phyloP scores from a whole-genome alignment of 805 yeast species.

The Saccharomyces paradoxus region DNA sequence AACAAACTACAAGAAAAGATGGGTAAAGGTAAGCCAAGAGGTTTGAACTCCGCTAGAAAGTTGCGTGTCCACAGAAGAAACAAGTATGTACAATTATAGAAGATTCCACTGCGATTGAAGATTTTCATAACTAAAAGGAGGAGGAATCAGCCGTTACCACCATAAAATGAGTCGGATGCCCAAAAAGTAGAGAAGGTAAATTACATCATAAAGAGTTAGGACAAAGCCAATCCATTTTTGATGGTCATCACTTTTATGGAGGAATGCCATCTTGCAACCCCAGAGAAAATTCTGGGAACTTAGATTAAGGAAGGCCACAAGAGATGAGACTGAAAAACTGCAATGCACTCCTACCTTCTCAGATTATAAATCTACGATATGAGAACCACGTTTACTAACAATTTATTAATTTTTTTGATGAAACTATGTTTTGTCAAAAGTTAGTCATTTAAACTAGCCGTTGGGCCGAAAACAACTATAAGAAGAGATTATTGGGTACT shows the following conservation, averaged over 20 bases:
- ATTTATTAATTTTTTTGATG: not conserved
- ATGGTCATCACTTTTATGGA: too few relatives aligned
- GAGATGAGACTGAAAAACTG: not conserved
- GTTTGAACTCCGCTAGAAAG: conserved; percentile 98
- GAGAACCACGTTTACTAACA: conserved; percentile 3
- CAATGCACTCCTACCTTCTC: not conserved
- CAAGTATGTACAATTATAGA: conserved; percentile 42
- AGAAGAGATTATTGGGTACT: conserved; percentile 96
- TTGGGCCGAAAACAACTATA: conserved; percentile 97
- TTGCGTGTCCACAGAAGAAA: conserved; percentile 98
- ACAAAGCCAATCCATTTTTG: too few relatives aligned
- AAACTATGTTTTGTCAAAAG: conserved; percentile 7
- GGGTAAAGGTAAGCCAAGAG: conserved; percentile 99
- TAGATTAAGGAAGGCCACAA: not conserved
- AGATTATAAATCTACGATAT: not conserved
- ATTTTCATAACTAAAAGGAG: not conserved
- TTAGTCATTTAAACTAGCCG: conserved; percentile 42
- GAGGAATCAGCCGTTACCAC: not conserved
- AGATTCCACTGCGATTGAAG: not conserved
- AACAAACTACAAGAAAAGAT: conserved; percentile 36
- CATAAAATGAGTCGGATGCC: not conserved
- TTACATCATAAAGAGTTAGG: not conserved
- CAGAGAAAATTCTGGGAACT: not conserved
- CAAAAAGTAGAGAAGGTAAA: not conserved
- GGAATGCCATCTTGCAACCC: not conserved